Base-by-base conservation (phyloP, 805 yeast species). In the Lipomyces sp. region DNA sequence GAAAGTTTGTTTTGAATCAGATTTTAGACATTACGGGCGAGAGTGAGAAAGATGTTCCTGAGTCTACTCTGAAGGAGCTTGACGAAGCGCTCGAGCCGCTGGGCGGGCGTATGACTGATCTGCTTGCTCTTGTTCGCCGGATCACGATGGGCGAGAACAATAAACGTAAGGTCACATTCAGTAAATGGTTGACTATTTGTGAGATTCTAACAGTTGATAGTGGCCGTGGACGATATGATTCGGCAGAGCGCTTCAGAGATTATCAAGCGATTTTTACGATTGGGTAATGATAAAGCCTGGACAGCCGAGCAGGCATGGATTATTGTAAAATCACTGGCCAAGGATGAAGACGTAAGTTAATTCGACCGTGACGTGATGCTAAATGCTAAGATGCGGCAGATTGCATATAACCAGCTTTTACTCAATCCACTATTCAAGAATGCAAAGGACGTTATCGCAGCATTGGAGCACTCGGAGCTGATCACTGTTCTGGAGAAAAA, bases 61-160 rank as follows among this genome's bases (percentile, higher is more conserved):
- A 65, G 8, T 53, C 63, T 11, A 45, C 33, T 2, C 30, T 62
- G 48, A 67, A 74, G 1, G 82, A 81, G 8, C 80, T 92, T 32
- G 87, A 85, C 32, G 77, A 79, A 4, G 83, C 87, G 39, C 78
- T 93, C 42, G 85, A 80, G 34, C 96, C 97, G 11, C 78, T 95
- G 34, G 99, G 99, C 29, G 99, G 99, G 53, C 86, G 99, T 69
- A 90, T 94, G 93, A 82, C 92, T 56, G 99, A 95, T 76, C 81
- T 95, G 60, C 97, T 95, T 77, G 88, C 94, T 35, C 92, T 91
- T 78, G 89, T 89, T 1, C 85, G 98, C 75, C 88, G 98, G 60
- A 85, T 95, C 18, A 87, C 87, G 72, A 86, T 94, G 0, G 99
- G 99, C 5, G 99, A 95, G 75, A 75, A 85, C 6, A 96, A 97